phyloP scores from a whole-genome alignment of 129 eudicot species.

The Smallanthus sonchifolius region DNA sequence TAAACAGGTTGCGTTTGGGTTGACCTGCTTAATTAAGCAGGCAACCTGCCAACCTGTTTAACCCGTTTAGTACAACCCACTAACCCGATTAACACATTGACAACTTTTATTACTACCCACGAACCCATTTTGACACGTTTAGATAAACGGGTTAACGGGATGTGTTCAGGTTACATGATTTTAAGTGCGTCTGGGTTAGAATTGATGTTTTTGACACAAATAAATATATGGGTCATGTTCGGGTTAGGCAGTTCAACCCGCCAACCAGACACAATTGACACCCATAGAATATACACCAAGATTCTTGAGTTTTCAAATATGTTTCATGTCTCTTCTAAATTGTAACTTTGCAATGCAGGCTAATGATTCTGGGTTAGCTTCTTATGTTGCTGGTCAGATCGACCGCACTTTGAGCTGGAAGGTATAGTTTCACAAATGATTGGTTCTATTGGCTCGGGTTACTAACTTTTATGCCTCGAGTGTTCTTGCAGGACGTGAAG shows the following conservation, averaged over 20 bases:
- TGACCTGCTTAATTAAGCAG: too few species aligned
- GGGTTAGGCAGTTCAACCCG: too few species aligned
- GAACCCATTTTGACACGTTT: too few species aligned
- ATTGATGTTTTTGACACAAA: background rate
- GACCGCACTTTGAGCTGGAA: slow-evolving; percentile 97
- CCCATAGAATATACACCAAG: background rate
- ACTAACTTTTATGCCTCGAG: background rate
- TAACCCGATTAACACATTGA: background rate
- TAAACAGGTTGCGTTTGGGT: too few species aligned
- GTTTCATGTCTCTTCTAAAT: slow-evolving; percentile 2
- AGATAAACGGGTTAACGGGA: background rate
- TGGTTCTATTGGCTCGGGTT: background rate
- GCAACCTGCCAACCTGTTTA: too few species aligned
- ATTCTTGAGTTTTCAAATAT: background rate
- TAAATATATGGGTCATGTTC: too few species aligned
- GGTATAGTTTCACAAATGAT: slow-evolving; percentile 33
- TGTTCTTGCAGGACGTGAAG: slow-evolving; percentile 63
- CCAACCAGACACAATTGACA: background rate
- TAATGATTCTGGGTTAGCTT: slow-evolving; percentile 86
- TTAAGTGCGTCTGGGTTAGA: background rate
- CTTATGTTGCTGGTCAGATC: slow-evolving; percentile 94
- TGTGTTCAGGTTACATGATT: background rate
- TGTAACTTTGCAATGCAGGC: slow-evolving; percentile 45
- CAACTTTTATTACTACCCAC: background rate
- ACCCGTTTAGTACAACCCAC: too few species aligned